These are phyloP conservation scores for Naganishia onofrii DNA, from an alignment of 768 basidiomycete species.

Conservation along the genomic window DNA sequence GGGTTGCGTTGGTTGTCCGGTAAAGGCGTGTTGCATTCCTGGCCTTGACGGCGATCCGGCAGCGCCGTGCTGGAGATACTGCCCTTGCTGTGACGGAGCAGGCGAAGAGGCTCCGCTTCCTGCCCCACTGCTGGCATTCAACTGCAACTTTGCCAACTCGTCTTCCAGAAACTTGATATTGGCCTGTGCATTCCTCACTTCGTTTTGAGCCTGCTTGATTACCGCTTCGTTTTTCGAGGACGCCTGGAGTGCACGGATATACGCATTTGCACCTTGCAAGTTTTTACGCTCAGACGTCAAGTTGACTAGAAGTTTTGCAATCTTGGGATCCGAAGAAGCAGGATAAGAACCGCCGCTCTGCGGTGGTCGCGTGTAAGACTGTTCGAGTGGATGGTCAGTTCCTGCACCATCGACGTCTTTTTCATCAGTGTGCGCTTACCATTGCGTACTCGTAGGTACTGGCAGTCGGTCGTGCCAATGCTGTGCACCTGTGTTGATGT, in stretches of 20 bases:
- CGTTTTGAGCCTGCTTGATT: constrained; percentile 52
- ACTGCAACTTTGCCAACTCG: constrained; percentile 48
- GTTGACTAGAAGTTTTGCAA: constrained; percentile 47
- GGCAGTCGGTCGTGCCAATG: too few relatives aligned
- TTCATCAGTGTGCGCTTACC: constrained; percentile 6
- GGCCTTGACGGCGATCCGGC: constrained; percentile 17
- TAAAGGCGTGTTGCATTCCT: constrained; percentile 20
- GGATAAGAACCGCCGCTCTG: constrained; percentile 18
- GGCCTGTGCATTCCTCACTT: constrained; percentile 49
- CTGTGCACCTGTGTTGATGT: too few relatives aligned
- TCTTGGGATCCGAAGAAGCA: constrained; percentile 46
- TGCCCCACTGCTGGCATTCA: constrained; percentile 31
- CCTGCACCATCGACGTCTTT: not conserved
- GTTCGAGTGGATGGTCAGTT: not conserved
- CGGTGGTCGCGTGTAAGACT: constrained; percentile 8
- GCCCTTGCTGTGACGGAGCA: constrained; percentile 7
- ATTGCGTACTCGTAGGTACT: not conserved
- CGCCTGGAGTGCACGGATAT: constrained; percentile 49
- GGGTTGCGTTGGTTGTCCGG: constrained; percentile 9
- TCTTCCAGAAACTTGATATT: constrained; percentile 51
- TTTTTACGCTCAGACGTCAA: constrained; percentile 48
- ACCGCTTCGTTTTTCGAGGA: constrained; percentile 51
- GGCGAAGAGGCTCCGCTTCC: not conserved
- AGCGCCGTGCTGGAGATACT: constrained; percentile 1
- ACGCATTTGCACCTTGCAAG: constrained; percentile 49